Conservation (phyloP, 139 green algal species). For the Tetradesmus obliquus region DNA sequence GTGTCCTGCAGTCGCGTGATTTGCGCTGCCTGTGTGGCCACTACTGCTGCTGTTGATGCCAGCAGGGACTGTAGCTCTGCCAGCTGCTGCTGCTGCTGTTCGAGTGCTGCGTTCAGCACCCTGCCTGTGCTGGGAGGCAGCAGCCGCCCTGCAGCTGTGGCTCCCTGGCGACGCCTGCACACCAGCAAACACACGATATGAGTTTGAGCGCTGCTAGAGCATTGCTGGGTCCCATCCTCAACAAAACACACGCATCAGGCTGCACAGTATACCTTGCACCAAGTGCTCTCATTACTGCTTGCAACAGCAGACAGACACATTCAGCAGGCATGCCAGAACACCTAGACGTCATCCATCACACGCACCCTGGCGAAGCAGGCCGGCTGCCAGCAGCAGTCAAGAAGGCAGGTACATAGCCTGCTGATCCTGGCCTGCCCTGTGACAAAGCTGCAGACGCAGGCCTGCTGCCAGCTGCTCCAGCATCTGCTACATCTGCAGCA, state of each 20-base stretch:
- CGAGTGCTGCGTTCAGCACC: not conserved
- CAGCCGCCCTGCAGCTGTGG: not conserved
- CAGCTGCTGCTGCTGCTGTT: constrained; percentile 22
- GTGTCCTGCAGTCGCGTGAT: constrained; percentile 14
- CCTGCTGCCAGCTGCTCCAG: not conserved
- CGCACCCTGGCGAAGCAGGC: not conserved
- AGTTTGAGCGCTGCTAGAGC: too few species aligned
- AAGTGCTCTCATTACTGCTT: too few species aligned
- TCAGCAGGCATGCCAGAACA: too few species aligned
- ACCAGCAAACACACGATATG: not conserved
- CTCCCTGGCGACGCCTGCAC: not conserved
- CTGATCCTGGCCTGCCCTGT: not conserved
- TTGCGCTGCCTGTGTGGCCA: not conserved
- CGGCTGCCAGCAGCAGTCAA: constrained; percentile 5
- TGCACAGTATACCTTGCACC: not conserved
- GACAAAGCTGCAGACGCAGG: not conserved
- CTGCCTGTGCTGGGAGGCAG: not conserved
- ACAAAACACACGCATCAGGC: too few species aligned
- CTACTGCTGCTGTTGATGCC: not conserved
- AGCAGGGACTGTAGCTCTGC: constrained; percentile 19
- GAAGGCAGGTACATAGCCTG: not conserved
- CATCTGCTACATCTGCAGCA: not conserved
- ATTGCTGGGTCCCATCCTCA: too few species aligned
- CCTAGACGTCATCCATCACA: too few species aligned
- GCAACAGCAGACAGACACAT: too few species aligned